These are phyloP conservation scores for Brassica rapa DNA, from an alignment of 345 rosid genomes.

Conservation along the genomic window DNA sequence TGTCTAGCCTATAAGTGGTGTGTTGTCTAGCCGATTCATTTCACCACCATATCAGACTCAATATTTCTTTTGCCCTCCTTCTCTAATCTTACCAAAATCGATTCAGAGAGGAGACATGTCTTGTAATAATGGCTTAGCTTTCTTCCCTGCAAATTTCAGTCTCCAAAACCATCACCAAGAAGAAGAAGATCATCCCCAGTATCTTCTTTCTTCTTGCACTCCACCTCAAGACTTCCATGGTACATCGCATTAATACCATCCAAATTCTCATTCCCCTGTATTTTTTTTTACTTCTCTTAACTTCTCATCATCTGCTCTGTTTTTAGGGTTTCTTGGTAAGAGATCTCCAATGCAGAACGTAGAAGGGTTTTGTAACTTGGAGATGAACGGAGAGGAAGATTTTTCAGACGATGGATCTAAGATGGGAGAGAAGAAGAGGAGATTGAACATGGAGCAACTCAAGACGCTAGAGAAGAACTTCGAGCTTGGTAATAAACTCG, in stretches of 20 bases:
- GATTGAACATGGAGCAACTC: slow-evolving; percentile 84
- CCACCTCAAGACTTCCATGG: slow-evolving; percentile 70
- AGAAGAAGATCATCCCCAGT: slow-evolving; percentile 57
- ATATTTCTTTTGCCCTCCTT: background rate
- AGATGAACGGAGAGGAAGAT: slow-evolving; percentile 67
- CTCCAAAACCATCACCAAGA: slow-evolving; percentile 69
- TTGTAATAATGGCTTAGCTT: slow-evolving; percentile 84
- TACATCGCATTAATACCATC: slow-evolving; percentile 27
- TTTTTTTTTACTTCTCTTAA: background rate
- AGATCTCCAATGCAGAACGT: slow-evolving; percentile 61
- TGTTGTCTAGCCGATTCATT: slow-evolving; percentile 29
- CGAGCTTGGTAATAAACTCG: slow-evolving; percentile 87
- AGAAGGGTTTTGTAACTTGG: slow-evolving; percentile 53
- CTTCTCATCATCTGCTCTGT: slow-evolving; percentile 2
- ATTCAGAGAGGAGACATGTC: slow-evolving; percentile 43
- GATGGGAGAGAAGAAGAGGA: slow-evolving; percentile 90
- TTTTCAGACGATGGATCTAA: slow-evolving; percentile 87
- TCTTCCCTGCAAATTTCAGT: slow-evolving; percentile 79
- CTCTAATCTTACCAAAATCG: background rate
- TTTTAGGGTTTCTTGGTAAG: slow-evolving; percentile 59
- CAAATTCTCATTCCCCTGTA: background rate
- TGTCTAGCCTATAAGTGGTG: slow-evolving; percentile 27
- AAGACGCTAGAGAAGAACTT: slow-evolving; percentile 90
- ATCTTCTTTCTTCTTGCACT: slow-evolving; percentile 34
- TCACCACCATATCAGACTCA: slow-evolving; percentile 17